phyloP scores from a whole-genome alignment of 2,329 filamentous ascomycete species.

The Fusarium sp. region DNA sequence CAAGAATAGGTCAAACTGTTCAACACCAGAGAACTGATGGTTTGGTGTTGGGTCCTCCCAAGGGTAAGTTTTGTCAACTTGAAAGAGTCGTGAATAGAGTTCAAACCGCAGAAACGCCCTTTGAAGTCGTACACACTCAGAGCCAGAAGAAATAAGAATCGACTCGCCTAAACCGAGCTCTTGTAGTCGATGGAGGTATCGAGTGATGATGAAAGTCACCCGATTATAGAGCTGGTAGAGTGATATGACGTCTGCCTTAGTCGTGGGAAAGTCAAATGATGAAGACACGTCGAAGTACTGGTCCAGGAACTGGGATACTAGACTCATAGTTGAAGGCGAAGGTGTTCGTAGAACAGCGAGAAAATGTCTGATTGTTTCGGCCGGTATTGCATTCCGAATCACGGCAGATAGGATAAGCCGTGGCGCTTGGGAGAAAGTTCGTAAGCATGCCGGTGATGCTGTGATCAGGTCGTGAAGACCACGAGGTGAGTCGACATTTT shows the following conservation, averaged over 20 bases:
- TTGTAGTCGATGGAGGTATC: neutral
- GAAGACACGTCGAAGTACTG: neutral
- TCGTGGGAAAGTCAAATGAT: neutral
- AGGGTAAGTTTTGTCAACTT: neutral
- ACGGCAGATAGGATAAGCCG: neutral
- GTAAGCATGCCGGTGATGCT: neutral
- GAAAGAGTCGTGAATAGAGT: neutral
- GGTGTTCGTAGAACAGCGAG: neutral
- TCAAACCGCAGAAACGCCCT: neutral
- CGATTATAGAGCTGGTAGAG: neutral
- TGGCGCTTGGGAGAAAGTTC: neutral
- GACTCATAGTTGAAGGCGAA: neutral
- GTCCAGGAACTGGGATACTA: neutral
- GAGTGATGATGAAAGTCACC: neutral
- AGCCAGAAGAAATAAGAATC: neutral
- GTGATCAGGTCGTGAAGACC: neutral
- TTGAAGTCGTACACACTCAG: neutral
- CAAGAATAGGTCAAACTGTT: neutral
- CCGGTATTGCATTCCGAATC: neutral
- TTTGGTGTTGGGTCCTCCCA: neutral
- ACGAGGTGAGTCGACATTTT: neutral
- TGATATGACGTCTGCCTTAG: accelerated
- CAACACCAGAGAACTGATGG: neutral
- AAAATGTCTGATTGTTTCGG: neutral
- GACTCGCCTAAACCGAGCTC: neutral